Conservation (phyloP, 1,284 basidiomycete genomes). For the Pascua sp. region DNA sequence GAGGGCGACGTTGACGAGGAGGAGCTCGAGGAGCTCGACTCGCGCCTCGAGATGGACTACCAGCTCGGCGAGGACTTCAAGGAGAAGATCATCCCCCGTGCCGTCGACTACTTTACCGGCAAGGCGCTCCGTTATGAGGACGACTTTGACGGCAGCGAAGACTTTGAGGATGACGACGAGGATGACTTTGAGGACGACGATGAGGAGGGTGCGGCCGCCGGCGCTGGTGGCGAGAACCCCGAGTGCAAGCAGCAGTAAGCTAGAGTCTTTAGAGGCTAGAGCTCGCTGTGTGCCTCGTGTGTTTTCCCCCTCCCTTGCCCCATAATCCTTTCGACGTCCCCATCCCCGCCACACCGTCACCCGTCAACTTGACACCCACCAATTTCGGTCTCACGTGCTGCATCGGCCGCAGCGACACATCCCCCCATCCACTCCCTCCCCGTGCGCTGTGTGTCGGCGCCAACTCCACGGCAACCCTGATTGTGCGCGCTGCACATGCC, state of each 20-base stretch:
- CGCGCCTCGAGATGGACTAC: conserved; percentile 92
- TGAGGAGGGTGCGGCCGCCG: conserved; percentile 30
- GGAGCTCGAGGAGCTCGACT: conserved; percentile 83
- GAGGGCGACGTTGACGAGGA: conserved; percentile 78
- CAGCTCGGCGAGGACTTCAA: conserved; percentile 98
- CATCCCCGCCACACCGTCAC: too few relatives aligned
- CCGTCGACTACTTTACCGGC: conserved; percentile 93
- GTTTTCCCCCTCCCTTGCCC: too few relatives aligned
- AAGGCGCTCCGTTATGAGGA: conserved; percentile 89
- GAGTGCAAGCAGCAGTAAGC: conserved; percentile 48
- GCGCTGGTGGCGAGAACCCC: conserved; percentile 25
- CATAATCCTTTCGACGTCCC: too few relatives aligned
- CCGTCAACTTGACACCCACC: too few relatives aligned
- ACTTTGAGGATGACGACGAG: conserved; percentile 60
- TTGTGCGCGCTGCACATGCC: too few relatives aligned
- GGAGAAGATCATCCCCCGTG: conserved; percentile 94
- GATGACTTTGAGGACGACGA: conserved; percentile 54
- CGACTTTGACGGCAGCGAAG: conserved; percentile 60
- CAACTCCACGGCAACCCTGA: too few relatives aligned
- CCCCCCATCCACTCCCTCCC: too few relatives aligned
- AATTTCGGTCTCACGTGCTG: too few relatives aligned
- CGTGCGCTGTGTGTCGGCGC: too few relatives aligned
- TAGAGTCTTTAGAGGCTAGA: background rate
- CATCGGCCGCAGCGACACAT: too few relatives aligned
- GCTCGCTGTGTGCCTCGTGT: too few relatives aligned